Conservation (phyloP, 2,329 filamentous ascomycete genomes). For the Tolypocladium guangdongense region DNA sequence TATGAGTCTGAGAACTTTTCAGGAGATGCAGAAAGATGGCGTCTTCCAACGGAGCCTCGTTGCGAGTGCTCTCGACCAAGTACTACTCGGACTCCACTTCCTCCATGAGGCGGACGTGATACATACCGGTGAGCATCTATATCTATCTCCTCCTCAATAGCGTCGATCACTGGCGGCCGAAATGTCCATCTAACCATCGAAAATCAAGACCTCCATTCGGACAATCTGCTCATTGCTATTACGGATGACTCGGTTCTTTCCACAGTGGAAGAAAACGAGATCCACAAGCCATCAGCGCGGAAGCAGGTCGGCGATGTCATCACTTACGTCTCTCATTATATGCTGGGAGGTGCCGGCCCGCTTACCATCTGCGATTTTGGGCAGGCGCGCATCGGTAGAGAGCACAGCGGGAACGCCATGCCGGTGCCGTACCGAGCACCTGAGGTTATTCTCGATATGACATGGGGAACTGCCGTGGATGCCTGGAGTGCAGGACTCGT, state of each 20-base stretch:
- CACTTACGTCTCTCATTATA: slow-evolving; percentile 21
- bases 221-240: slow-evolving; percentile 24
- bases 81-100: slow-evolving; percentile 12
- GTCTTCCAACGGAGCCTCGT: slow-evolving; percentile 17
- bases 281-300: slow-evolving; percentile 16
- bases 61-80: slow-evolving; percentile 10
- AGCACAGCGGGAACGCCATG: slow-evolving; percentile 14
- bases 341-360: slow-evolving; percentile 17
- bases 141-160: neutral
- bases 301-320: slow-evolving; percentile 15
- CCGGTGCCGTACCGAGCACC: slow-evolving; percentile 21
- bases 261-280: slow-evolving; percentile 19
- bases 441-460: slow-evolving; percentile 24
- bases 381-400: slow-evolving; percentile 20
- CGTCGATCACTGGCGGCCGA: too few relatives aligned
- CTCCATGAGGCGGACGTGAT: slow-evolving; percentile 14
- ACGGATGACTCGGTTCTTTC: slow-evolving; percentile 17
- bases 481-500: slow-evolving; percentile 24
- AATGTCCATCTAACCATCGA: neutral
- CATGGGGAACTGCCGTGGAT: slow-evolving; percentile 22
- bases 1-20: slow-evolving; percentile 24
- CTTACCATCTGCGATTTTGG: slow-evolving; percentile 24
- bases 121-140: slow-evolving; percentile 14
- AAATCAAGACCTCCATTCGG: slow-evolving; percentile 21
- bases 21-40: slow-evolving; percentile 13